Evolutionary conservation across 129 eudicot species (phyloP).

Genomic region (Sambucus nigra): DNA sequence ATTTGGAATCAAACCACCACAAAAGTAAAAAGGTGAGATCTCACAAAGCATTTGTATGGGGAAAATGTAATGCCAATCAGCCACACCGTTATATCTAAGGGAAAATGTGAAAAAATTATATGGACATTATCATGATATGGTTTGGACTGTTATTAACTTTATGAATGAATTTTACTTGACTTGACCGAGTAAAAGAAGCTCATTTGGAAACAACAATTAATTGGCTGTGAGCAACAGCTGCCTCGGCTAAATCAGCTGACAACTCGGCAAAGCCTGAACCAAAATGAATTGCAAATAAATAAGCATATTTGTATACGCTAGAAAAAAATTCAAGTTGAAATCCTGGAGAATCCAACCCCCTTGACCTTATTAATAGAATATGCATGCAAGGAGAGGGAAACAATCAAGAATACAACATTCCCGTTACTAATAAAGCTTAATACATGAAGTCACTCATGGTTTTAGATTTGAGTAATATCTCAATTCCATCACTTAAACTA

Average conservation of each 20-base stretch:
- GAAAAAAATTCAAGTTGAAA: neutral
- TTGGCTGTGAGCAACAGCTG: slow-evolving; percentile 89
- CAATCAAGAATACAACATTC: neutral
- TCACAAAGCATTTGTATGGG: too few relatives aligned
- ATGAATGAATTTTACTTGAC: neutral
- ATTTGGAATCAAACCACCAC: too few relatives aligned
- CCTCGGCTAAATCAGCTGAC: slow-evolving; percentile 83
- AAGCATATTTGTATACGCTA: neutral
- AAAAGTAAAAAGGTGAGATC: too few relatives aligned
- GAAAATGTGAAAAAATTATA: too few relatives aligned
- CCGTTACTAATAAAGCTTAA: too few relatives aligned
- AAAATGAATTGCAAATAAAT: slow-evolving; percentile 3
- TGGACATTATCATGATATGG: too few relatives aligned
- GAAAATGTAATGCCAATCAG: too few relatives aligned
- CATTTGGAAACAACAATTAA: slow-evolving; percentile 85
- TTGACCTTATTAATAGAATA: neutral
- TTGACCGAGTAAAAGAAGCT: slow-evolving; percentile 11
- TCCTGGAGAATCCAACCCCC: neutral
- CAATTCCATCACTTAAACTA: too few relatives aligned
- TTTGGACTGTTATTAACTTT: neutral
- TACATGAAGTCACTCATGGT: too few relatives aligned
- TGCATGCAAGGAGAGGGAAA: neutral
- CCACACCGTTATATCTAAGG: too few relatives aligned
- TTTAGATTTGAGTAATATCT: too few relatives aligned
- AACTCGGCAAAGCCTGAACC: slow-evolving; percentile 80